Percentiles rank a stretch among this genome's conserved stretches.
These are phyloP conservation scores for Thymus mandschuricus DNA, from an alignment of 257 asterid genomes.

Conservation along the genomic window DNA sequence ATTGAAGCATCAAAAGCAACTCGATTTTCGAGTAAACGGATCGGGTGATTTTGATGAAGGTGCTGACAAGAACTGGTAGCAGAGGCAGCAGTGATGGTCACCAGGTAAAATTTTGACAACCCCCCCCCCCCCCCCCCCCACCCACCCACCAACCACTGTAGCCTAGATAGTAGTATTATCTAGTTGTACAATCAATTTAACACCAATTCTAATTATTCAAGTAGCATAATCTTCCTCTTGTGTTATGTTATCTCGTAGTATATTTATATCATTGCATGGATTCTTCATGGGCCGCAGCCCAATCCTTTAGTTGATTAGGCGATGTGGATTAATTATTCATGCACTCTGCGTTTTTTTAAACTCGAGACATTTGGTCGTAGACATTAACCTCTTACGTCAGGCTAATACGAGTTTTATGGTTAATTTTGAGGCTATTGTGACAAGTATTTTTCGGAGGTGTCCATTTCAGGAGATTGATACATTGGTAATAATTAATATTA, in stretches of 20 bases:
- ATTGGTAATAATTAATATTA: neutral
- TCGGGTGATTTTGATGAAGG: constrained; percentile 91
- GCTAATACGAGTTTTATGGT: too few species aligned
- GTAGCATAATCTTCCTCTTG: neutral
- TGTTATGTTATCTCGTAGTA: neutral
- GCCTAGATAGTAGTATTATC: too few species aligned
- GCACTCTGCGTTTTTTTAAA: too few species aligned
- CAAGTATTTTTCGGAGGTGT: neutral
- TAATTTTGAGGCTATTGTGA: too few species aligned
- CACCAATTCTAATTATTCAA: neutral
- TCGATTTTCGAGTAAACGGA: constrained; percentile 75
- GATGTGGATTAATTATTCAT: too few species aligned
- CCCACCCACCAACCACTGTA: too few species aligned
- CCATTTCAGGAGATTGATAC: neutral
- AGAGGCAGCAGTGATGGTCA: neutral
- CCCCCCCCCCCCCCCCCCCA: neutral
- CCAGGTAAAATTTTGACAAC: neutral
- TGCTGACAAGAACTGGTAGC: constrained; percentile 73
- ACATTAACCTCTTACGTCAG: too few species aligned
- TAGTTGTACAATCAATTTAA: neutral
- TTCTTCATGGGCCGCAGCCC: neutral
- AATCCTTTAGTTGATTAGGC: neutral
- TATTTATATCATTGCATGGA: neutral
- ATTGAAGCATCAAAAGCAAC: constrained; percentile 87
- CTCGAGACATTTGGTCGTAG: too few species aligned